Percentiles rank a stretch among this genome's conserved stretches.
These are phyloP conservation scores for Drechslerella dactyloides DNA, from an alignment of 2,329 filamentous ascomycete genomes.

Conservation along the genomic window DNA sequence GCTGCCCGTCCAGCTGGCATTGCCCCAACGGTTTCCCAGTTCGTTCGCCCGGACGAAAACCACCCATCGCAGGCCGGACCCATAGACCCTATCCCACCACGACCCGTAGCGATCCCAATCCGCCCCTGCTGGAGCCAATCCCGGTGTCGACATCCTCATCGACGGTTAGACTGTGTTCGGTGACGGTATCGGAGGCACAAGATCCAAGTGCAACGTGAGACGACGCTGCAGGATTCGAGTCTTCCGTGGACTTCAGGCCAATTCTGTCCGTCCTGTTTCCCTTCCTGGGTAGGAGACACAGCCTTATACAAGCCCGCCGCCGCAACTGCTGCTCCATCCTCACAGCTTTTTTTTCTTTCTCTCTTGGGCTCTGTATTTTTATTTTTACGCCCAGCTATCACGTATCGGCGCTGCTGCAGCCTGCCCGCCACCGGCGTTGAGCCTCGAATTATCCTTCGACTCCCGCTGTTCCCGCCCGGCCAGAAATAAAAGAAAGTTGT, in stretches of 20 bases:
- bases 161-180: constrained; percentile 1
- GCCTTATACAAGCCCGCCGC: constrained; percentile 22
- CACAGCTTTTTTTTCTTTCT: constrained; percentile 5
- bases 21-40: constrained; percentile 31
- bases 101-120: neutral
- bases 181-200: constrained; percentile 30
- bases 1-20: constrained; percentile 12
- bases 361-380: neutral
- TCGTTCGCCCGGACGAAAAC: neutral
- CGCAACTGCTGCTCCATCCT: constrained; percentile 1
- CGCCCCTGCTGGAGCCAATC: neutral
- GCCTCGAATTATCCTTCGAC: constrained; percentile 35
- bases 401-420: constrained; percentile 26
- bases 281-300: constrained; percentile 31
- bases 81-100: neutral
- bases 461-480: constrained; percentile 6
- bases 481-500: neutral
- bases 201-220: constrained; percentile 40
- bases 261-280: constrained; percentile 19
- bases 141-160: neutral
- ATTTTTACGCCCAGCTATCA: constrained; percentile 9
- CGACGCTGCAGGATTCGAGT: constrained; percentile 15
- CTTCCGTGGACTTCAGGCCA: constrained; percentile 8
- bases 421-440: constrained; percentile 28
- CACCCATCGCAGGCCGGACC: neutral